Base-by-base conservation (phyloP, 179 eudicot species). In the Corrigiola litoralis region DNA sequence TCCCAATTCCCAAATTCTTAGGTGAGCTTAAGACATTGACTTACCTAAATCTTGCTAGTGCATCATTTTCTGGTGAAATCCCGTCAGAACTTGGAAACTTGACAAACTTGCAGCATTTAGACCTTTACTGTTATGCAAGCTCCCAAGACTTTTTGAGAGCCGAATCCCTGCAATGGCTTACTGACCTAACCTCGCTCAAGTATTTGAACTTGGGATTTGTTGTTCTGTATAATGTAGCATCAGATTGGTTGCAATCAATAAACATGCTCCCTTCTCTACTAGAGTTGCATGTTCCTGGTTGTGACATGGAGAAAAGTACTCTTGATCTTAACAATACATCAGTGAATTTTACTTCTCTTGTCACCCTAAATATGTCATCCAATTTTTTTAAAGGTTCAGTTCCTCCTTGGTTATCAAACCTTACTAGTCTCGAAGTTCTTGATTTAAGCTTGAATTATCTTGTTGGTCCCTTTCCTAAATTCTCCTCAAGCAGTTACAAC, bases 321-420 rank as follows among this genome's bases (percentile, higher is more conserved):
- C 13, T 38, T 38, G 13, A 14, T 3, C 11, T 7, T 38, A 38
- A 38, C 13, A 9, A 7, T 38, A 9, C 42, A 38, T 38, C 42
- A 7, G 42, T 38, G 42, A 38, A 3, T 38, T 38, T 38, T 10
- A 23, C 60, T 21, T 65, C 69, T 13, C 69, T 65, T 65, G 32
- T 14, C 25, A 2, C 28, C 38, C 59, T 65, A 28, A 49, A 65
- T 37, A 20, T 65, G 36, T 65, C 69, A 17, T 24, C 32, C 4
- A 65, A 65, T 51, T 11, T 24, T 11, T 52, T 65, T 65, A 34
- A 13, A 24, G 69, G 69, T 17, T 7, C 3, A 18, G 17, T 65
- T 20, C 69, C 69, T 23, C 44, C 38, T 21, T 47, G 21, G n/a
- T 33, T 63, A 2, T 56, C 57, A 28, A 36, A 36, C 32, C 16